Conservation (phyloP, 495 filamentous ascomycete genomes). For the Podospora pseudopauciseta region DNA sequence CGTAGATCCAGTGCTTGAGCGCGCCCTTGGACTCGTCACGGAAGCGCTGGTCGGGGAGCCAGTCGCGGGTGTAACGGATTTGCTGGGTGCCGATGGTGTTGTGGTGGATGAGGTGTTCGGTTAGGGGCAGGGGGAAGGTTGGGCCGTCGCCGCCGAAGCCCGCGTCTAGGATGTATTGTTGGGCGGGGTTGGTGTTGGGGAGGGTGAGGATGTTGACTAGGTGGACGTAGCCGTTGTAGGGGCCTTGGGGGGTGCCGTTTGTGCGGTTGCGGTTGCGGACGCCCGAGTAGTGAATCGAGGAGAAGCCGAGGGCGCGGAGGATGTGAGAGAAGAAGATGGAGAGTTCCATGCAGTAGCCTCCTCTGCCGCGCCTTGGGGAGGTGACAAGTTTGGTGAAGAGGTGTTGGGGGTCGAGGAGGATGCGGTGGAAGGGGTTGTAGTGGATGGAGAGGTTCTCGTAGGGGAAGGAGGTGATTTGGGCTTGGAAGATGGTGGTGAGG, state of each 20-base stretch:
- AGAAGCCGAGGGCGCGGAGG: conserved; percentile 57
- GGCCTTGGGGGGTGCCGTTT: conserved; percentile 33
- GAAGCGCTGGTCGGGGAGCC: conserved; percentile 45
- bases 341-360: conserved; percentile 70
- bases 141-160: conserved; percentile 63
- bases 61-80: conserved; percentile 46
- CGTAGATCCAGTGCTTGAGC: conserved; percentile 59
- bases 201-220: conserved; percentile 57
- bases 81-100: conserved; percentile 49
- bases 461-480: conserved; percentile 57
- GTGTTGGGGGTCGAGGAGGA: conserved; percentile 50
- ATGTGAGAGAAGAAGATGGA: conserved; percentile 60
- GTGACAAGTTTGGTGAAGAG: conserved; percentile 61
- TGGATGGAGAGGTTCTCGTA: conserved; percentile 63
- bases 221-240: conserved; percentile 50
- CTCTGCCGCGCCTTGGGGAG: conserved; percentile 46
- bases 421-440: conserved; percentile 43
- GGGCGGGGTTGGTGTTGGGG: conserved; percentile 15
- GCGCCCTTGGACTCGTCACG: conserved; percentile 22
- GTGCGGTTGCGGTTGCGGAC: conserved; percentile 33
- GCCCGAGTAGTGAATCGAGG: conserved; percentile 41
- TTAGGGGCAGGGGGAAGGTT: conserved; percentile 51
- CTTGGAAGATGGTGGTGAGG: conserved; percentile 44
- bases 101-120: conserved; percentile 34
- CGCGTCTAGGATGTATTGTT: conserved; percentile 56